Conservation (phyloP, 2,329 filamentous ascomycete species). For the Neopestalotiopsis rosae region DNA sequence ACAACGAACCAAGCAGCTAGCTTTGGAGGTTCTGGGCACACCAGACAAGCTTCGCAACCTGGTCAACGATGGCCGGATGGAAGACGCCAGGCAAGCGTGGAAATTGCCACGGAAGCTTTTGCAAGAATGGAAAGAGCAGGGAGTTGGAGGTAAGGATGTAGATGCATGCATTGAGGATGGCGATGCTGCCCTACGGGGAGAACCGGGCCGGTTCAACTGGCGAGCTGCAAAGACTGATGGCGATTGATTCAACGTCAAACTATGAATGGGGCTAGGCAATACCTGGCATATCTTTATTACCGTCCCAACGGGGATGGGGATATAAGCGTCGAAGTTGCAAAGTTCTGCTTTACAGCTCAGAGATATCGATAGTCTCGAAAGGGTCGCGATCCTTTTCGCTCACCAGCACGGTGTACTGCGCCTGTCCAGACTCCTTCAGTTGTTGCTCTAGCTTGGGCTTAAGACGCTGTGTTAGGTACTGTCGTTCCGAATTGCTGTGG, state of each 20-base stretch:
- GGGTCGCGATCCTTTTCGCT: constrained; percentile 87
- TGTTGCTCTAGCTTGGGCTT: constrained; percentile 65
- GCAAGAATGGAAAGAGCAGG: constrained; percentile 58
- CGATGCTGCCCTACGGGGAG: constrained; percentile 51
- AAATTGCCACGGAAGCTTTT: constrained; percentile 57
- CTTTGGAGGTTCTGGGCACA: constrained; percentile 65
- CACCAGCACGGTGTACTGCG: constrained; percentile 65
- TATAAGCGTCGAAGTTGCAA: background rate
- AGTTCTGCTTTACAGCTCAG: constrained; percentile 33
- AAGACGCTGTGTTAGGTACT: constrained; percentile 77
- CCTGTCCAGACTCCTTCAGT: constrained; percentile 57
- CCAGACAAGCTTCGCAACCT: constrained; percentile 64
- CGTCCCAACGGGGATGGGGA: background rate
- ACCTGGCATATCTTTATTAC: background rate
- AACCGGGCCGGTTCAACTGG: constrained; percentile 33
- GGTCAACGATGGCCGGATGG: constrained; percentile 61
- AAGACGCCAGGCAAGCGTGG: constrained; percentile 66
- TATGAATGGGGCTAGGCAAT: background rate
- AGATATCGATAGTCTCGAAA: constrained; percentile 74
- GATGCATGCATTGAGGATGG: constrained; percentile 59
- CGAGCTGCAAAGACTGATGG: constrained; percentile 25
- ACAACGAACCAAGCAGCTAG: constrained; percentile 58
- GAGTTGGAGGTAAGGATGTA: constrained; percentile 60
- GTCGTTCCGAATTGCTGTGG: constrained; percentile 91
- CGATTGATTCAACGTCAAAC: constrained; percentile 22